These are phyloP conservation scores for Gryganskiella cystojenkinii DNA, from an alignment of 192 early-diverging fungal genomes.

Conservation along the genomic window DNA sequence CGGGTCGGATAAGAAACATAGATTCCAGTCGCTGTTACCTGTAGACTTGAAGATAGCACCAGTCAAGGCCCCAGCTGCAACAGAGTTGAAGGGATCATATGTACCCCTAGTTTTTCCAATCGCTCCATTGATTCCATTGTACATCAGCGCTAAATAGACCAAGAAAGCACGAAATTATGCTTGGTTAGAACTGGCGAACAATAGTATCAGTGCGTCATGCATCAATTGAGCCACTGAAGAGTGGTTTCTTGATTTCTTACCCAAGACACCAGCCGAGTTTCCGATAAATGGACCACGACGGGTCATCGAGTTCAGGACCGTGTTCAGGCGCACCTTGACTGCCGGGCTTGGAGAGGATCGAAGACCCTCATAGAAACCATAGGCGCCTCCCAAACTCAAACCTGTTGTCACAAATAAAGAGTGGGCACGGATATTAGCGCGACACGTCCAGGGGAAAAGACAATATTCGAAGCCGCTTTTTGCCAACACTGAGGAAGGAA, in stretches of 20 bases:
- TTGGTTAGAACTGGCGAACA: no score
- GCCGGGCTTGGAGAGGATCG: slow-evolving; percentile 61
- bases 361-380: slow-evolving; percentile 79
- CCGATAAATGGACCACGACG: slow-evolving; percentile 83
- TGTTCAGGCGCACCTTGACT: slow-evolving; percentile 80
- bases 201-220: neutral
- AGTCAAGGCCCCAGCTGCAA: slow-evolving; percentile 76
- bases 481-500: neutral
- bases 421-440: no score
- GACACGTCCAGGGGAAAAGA: neutral
- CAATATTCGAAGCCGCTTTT: neutral
- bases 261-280: slow-evolving; percentile 80
- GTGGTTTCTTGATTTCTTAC: slow-evolving; percentile 20
- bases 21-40: slow-evolving; percentile 18
- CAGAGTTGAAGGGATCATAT: slow-evolving; percentile 73
- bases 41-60: slow-evolving; percentile 82
- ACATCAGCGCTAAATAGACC: slow-evolving; percentile 67
- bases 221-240: neutral
- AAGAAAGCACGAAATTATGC: neutral
- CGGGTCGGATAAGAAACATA: neutral
- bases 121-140: slow-evolving; percentile 76
- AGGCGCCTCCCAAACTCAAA: slow-evolving; percentile 72
- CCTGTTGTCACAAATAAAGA: slow-evolving; percentile 4
- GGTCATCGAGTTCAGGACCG: slow-evolving; percentile 80
- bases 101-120: slow-evolving; percentile 68